phyloP scores from a whole-genome alignment of 768 basidiomycete genomes.

The Cystofilobasidium macerans region DNA sequence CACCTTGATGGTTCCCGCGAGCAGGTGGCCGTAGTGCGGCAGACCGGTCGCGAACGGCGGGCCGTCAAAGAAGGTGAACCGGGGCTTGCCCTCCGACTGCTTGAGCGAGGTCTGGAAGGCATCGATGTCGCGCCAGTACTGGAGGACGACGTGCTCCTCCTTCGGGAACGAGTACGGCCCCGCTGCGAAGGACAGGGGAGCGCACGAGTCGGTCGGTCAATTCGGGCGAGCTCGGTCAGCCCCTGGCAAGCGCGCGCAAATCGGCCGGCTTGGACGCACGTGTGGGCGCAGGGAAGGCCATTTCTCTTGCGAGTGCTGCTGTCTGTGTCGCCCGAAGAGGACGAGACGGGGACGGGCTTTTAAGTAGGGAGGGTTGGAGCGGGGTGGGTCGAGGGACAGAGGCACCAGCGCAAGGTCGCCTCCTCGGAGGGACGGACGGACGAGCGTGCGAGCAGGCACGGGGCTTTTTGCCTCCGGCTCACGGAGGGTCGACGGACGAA shows the following conservation, averaged over 20 bases:
- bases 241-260: neutral
- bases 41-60: slow-evolving; percentile 94
- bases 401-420: too few relatives aligned
- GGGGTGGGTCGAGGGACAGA: too few relatives aligned
- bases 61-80: slow-evolving; percentile 92
- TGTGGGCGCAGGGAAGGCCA: slow-evolving; percentile 2
- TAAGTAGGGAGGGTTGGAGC: too few relatives aligned
- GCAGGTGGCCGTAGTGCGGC: slow-evolving; percentile 89
- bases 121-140: slow-evolving; percentile 92
- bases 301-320: neutral
- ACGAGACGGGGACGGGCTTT: slow-evolving; percentile 9
- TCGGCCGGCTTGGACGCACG: slow-evolving; percentile 3
- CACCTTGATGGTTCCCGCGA: slow-evolving; percentile 47
- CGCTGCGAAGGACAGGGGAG: slow-evolving; percentile 3
- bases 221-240: neutral
- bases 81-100: slow-evolving; percentile 69
- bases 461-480: too few relatives aligned
- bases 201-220: neutral
- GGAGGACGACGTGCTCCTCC: slow-evolving; percentile 59
- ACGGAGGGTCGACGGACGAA: too few relatives aligned
- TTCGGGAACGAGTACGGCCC: slow-evolving; percentile 35
- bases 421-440: too few relatives aligned
- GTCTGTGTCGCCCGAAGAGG: slow-evolving; percentile 29
- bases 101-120: slow-evolving; percentile 91
- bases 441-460: too few relatives aligned